Evolutionary conservation across 345 rosid species (phyloP).

Genomic region (Aquilaria yunnanensis): DNA sequence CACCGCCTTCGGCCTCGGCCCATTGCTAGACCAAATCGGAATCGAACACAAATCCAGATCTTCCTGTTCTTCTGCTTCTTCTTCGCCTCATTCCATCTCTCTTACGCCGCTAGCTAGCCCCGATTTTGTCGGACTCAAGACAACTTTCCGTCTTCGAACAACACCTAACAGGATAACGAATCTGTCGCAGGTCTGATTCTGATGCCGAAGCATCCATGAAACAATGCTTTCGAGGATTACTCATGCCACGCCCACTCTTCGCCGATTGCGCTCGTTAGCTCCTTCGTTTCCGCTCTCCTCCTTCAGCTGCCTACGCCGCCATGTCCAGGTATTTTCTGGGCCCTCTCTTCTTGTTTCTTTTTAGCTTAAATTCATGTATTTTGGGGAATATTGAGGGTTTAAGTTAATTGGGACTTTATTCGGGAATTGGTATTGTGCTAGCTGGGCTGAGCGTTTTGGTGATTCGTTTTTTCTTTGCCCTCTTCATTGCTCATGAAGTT

Average conservation of each 20-base stretch:
- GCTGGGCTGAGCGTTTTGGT: not conserved
- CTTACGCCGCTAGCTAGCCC: not conserved
- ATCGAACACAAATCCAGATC: not conserved
- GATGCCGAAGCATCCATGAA: conserved; percentile 26
- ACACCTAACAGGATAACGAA: not conserved
- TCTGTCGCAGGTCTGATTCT: not conserved
- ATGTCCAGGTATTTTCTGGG: conserved; percentile 44
- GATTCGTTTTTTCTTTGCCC: not conserved
- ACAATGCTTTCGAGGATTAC: conserved; percentile 34
- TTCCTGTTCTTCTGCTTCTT: not conserved
- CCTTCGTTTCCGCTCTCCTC: not conserved
- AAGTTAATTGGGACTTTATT: not conserved
- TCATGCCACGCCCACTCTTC: not conserved
- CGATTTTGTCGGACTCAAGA: not conserved
- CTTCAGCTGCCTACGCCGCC: conserved; percentile 20
- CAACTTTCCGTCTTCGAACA: not conserved
- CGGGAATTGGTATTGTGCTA: not conserved
- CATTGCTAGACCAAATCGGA: no score
- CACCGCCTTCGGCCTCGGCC: no score
- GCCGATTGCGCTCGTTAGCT: conserved; percentile 17
- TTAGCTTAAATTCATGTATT: not conserved
- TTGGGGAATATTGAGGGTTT: not conserved
- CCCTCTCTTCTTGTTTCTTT: not conserved
- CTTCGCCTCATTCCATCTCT: not conserved
- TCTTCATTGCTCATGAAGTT: not conserved